Percentiles rank a stretch among this genome's conserved stretches.
Evolutionary conservation across 2,329 filamentous ascomycete species (phyloP).

Genomic region (Clonostachys byssicola): DNA sequence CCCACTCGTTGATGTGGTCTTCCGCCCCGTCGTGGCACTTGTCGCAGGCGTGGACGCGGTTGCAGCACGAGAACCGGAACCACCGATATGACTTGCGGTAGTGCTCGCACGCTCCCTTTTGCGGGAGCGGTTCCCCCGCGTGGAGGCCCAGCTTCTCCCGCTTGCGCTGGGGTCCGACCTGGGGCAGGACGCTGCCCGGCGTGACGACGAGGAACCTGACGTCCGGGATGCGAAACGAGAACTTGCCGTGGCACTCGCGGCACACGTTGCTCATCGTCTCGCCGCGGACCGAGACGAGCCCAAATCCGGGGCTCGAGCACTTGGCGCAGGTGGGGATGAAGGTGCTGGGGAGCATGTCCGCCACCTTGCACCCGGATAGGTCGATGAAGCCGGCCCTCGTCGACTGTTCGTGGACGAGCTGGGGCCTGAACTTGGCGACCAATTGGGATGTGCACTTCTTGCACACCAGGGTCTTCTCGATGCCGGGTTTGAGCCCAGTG

Average conservation of each 20-base stretch:
- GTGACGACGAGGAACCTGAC: conserved; percentile 74
- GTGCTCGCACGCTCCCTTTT: conserved; percentile 49
- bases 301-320: conserved; percentile 68
- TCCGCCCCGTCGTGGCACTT: conserved; percentile 71
- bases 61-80: conserved; percentile 63
- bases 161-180: conserved; percentile 36
- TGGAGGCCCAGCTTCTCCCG: conserved; percentile 52
- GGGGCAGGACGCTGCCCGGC: conserved; percentile 37
- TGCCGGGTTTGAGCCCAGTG: conserved; percentile 55
- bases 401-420: conserved; percentile 70
- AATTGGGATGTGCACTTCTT: conserved; percentile 54
- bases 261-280: conserved; percentile 73
- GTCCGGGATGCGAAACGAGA: conserved; percentile 75
- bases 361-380: conserved; percentile 66
- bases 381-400: conserved; percentile 77
- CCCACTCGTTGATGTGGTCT: conserved; percentile 75
- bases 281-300: conserved; percentile 68
- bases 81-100: conserved; percentile 57
- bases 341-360: conserved; percentile 74
- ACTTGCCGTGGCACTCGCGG: conserved; percentile 73
- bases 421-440: conserved; percentile 54
- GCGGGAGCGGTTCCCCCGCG: conserved; percentile 51
- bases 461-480: conserved; percentile 48
- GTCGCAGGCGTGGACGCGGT: conserved; percentile 56
- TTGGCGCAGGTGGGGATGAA: conserved; percentile 75